Evolutionary conservation across 306 rosid genomes (phyloP).

Genomic region (Cicer yamashitae): DNA sequence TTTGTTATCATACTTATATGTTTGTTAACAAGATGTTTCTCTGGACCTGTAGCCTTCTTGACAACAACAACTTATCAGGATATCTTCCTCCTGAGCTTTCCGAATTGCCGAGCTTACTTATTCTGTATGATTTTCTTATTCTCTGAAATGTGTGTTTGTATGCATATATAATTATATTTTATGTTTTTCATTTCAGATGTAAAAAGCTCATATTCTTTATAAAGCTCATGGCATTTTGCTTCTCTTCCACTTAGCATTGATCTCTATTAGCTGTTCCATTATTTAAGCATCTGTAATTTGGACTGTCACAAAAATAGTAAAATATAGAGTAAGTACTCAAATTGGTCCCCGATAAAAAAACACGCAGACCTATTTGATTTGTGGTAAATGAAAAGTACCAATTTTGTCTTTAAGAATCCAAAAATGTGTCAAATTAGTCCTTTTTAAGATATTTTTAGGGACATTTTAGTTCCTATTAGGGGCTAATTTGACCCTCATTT

Average conservation of each 20-base stretch:
- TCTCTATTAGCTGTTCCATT: no score
- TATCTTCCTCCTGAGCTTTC: constrained; percentile 70
- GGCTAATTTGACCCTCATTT: neutral
- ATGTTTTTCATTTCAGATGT: neutral
- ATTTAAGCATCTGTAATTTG: no score
- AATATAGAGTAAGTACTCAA: no score
- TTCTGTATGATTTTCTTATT: constrained; percentile 56
- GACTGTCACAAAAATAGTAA: no score
- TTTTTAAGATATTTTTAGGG: neutral
- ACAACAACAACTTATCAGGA: constrained; percentile 90
- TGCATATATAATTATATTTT: neutral
- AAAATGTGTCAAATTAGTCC: neutral
- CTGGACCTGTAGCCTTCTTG: constrained; percentile 81
- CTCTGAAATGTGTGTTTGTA: constrained; percentile 7
- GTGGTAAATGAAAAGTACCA: neutral
- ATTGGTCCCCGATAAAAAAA: no score
- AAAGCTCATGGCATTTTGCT: constrained; percentile 22
- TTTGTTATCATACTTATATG: constrained; percentile 29
- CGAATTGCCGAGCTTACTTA: constrained; percentile 55
- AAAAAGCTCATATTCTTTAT: constrained; percentile 1
- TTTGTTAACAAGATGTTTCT: constrained; percentile 42
- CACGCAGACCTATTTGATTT: neutral
- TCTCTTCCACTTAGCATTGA: neutral
- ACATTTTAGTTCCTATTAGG: neutral
- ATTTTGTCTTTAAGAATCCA: neutral